Evolutionary conservation across 768 basidiomycete species (phyloP).

Genomic region (Suillus variegatus): DNA sequence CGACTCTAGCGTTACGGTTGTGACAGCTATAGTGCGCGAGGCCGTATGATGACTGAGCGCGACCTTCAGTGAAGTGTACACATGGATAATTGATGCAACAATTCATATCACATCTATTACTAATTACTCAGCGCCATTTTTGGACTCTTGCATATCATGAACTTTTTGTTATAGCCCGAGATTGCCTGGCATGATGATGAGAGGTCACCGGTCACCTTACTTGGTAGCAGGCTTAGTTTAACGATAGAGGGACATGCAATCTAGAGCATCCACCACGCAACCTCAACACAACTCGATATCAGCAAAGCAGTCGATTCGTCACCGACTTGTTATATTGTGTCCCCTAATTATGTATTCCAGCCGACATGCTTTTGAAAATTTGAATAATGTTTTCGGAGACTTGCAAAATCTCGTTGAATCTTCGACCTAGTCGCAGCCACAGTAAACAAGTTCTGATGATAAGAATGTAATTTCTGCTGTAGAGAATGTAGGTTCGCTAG

Average conservation of each 20-base stretch:
- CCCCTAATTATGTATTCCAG: not conserved
- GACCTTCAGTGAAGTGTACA: slow-evolving; percentile 4
- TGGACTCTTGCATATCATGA: not conserved
- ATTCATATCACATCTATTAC: not conserved
- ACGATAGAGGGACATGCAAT: not conserved
- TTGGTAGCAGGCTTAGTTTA: not conserved
- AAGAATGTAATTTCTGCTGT: not conserved
- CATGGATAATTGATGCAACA: not conserved
- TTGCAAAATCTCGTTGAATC: not conserved
- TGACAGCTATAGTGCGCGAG: slow-evolving; percentile 70
- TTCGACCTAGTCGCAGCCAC: not conserved
- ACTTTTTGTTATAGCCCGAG: not conserved
- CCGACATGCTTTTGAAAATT: not conserved
- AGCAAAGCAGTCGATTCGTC: not conserved
- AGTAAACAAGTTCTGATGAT: not conserved
- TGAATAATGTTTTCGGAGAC: not conserved
- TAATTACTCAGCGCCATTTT: not conserved
- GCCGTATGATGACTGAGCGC: slow-evolving; percentile 28
- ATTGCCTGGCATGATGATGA: not conserved
- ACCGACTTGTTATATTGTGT: not conserved
- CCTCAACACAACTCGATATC: too few relatives aligned
- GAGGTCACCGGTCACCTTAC: not conserved
- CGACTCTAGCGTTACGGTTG: slow-evolving; percentile 61
- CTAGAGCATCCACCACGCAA: not conserved
- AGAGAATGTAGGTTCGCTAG: not conserved